Evolutionary conservation across 257 asterid genomes (phyloP).

Genomic region (Misopates orontium): DNA sequence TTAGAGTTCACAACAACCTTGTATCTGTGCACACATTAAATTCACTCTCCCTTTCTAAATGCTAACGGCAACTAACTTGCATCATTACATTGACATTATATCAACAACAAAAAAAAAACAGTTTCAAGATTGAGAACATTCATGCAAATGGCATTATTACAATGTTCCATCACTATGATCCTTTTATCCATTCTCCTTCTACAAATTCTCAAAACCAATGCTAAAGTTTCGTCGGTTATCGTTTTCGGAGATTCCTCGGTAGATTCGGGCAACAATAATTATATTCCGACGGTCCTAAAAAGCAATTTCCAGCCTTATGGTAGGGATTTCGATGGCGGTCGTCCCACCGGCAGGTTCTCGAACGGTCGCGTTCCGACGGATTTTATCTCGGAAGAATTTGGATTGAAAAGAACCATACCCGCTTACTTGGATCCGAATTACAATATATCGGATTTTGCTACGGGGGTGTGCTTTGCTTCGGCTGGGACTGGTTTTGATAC

Average conservation of each 20-base stretch:
- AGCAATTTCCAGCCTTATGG: conserved; percentile 81
- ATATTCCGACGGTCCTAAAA: conserved; percentile 42
- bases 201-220: conserved; percentile 25
- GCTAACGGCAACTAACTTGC: too few relatives aligned
- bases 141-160: conserved; percentile 14
- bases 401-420: conserved; percentile 54
- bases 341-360: conserved; percentile 67
- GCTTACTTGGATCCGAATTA: conserved; percentile 71
- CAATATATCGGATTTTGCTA: conserved; percentile 60
- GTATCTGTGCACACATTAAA: too few relatives aligned
- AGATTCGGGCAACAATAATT: conserved; percentile 77
- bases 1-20: too few relatives aligned
- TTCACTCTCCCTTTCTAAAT: too few relatives aligned
- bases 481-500: conserved; percentile 82
- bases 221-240: conserved; percentile 58
- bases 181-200: conserved; percentile 22
- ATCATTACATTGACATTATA: neutral
- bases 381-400: conserved; percentile 66
- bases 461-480: conserved; percentile 85
- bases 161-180: conserved; percentile 13
- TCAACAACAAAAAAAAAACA: neutral
- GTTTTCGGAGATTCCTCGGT: conserved; percentile 85
- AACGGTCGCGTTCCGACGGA: conserved; percentile 67
- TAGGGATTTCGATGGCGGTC: conserved; percentile 56
- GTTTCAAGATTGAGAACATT: neutral